Conservation (phyloP, 2,329 filamentous ascomycete species). For the Ophiostoma australiae region DNA sequence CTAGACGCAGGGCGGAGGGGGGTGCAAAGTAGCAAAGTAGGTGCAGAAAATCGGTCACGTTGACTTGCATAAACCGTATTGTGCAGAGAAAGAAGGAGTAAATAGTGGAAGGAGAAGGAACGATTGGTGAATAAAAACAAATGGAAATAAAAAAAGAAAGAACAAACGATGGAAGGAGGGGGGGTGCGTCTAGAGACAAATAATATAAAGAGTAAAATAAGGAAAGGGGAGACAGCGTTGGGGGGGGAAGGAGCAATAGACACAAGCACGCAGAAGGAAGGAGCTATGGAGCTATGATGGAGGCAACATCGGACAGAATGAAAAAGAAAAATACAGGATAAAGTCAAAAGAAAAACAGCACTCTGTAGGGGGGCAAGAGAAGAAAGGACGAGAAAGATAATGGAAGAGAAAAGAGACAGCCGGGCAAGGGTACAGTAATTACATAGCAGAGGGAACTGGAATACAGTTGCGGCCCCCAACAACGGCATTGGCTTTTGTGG, state of each 20-base stretch:
- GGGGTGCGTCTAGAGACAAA: neutral
- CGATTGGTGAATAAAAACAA: neutral
- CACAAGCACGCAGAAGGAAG: neutral
- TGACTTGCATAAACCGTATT: neutral
- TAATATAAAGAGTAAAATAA: neutral
- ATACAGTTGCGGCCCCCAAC: slow-evolving; percentile 8
- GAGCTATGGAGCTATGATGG: neutral
- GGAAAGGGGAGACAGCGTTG: neutral
- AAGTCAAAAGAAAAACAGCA: neutral
- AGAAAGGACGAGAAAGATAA: neutral
- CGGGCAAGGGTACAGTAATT: neutral
- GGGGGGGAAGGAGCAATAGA: neutral
- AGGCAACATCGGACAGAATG: neutral
- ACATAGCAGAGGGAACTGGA: neutral
- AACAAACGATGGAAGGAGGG: neutral
- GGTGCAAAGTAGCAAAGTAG: neutral
- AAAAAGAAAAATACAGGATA: neutral
- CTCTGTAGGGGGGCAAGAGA: neutral
- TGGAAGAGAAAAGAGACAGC: neutral
- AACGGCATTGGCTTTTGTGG: slow-evolving; percentile 7
- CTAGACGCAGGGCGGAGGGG: neutral
- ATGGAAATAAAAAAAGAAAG: neutral
- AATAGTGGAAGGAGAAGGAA: neutral
- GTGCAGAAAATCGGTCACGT: neutral
- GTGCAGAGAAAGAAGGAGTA: neutral